phyloP scores from a whole-genome alignment of 495 filamentous ascomycete species.

The Tetracladium marchalianum region DNA sequence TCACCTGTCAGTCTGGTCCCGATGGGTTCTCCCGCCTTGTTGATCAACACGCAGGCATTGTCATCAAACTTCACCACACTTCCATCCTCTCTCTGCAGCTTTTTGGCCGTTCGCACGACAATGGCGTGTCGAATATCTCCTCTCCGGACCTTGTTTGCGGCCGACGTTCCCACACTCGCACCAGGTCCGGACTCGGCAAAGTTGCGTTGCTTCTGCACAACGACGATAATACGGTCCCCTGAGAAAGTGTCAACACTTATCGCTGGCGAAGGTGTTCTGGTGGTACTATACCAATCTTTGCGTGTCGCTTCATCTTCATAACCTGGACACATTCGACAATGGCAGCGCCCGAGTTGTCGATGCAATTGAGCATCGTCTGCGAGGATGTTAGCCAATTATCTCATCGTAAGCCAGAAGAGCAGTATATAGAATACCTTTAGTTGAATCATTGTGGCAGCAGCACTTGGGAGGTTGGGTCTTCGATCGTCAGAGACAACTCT shows the following conservation, averaged over 20 bases:
- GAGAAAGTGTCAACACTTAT: slow-evolving; percentile 1
- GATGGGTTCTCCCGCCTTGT: slow-evolving; percentile 93
- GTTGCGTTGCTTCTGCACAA: slow-evolving; percentile 89
- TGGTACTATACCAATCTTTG: slow-evolving; percentile 68
- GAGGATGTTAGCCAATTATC: background rate
- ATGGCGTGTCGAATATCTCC: slow-evolving; percentile 96
- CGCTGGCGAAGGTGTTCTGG: background rate
- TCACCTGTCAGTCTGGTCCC: slow-evolving; percentile 81
- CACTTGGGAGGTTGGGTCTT: no score
- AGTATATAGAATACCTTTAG: slow-evolving; percentile 67
- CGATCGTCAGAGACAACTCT: no score
- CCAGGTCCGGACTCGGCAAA: slow-evolving; percentile 52
- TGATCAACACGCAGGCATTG: slow-evolving; percentile 95
- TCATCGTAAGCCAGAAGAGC: background rate
- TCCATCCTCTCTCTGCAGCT: slow-evolving; percentile 77
- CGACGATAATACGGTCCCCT: slow-evolving; percentile 96
- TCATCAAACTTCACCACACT: slow-evolving; percentile 89
- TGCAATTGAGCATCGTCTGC: slow-evolving; percentile 96
- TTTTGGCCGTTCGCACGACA: slow-evolving; percentile 82
- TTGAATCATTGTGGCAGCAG: slow-evolving; percentile 78
- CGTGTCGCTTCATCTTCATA: slow-evolving; percentile 78
- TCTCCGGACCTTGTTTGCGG: slow-evolving; percentile 85
- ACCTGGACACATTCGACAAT: slow-evolving; percentile 94
- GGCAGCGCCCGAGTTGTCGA: slow-evolving; percentile 99
- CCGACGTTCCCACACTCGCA: slow-evolving; percentile 45